Evolutionary conservation across 257 asterid genomes (phyloP).

Genomic region (Primulina eburnea): DNA sequence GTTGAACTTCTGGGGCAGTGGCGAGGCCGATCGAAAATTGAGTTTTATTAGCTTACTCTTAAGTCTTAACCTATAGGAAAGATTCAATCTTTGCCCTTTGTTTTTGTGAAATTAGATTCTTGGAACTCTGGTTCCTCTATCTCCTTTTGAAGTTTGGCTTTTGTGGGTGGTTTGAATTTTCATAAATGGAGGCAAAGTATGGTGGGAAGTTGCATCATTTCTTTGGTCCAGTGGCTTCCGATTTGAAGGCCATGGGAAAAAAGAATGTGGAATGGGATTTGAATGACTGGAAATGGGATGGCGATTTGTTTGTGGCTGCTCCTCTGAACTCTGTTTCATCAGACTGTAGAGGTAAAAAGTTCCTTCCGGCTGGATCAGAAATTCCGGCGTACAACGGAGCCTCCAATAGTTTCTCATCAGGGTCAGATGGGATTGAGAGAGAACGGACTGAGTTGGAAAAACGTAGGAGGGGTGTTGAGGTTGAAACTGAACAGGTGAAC

Average conservation of each 20-base stretch:
- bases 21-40: background rate
- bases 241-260: conserved; percentile 56
- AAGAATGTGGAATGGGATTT: conserved; percentile 74
- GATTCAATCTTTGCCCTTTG: background rate
- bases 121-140: background rate
- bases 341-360: conserved; percentile 63
- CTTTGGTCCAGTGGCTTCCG: conserved; percentile 41
- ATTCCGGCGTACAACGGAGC: conserved; percentile 33
- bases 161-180: background rate
- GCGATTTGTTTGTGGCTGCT: conserved; percentile 64
- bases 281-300: conserved; percentile 95
- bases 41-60: background rate
- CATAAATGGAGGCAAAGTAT: conserved; percentile 41
- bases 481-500: conserved; percentile 37
- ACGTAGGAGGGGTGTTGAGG: conserved; percentile 50
- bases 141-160: conserved; percentile 20
- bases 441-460: conserved; percentile 68
- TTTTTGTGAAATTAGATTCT: conserved; percentile 6
- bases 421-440: conserved; percentile 44
- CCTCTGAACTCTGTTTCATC: conserved; percentile 48
- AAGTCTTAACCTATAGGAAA: background rate
- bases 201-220: conserved; percentile 32
- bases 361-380: conserved; percentile 47
- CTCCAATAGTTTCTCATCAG: conserved; percentile 35
- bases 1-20: background rate